Evolutionary conservation across 495 filamentous ascomycete genomes (phyloP), one percentile per base, ranked within the genome.

Genomic region (Penicillium cinerascens): DNA sequence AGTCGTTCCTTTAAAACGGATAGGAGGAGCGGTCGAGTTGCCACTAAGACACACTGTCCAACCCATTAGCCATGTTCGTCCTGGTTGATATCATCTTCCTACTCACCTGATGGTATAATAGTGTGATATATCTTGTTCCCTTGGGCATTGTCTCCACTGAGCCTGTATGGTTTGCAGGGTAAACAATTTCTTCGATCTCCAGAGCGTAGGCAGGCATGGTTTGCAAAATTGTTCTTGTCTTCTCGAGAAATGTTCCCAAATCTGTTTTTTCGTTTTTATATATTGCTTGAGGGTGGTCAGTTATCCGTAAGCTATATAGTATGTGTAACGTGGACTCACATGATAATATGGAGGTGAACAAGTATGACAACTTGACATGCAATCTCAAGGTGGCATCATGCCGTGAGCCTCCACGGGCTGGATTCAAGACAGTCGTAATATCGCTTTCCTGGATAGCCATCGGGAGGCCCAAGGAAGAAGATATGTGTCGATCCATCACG

Each of bases 61-160:
- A 18, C 11, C 23, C 2, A 44, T 17, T 44, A 3, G 17, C 4
- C 16, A 16, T 0, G 25, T 44, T 0, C 7, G 16, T 25, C 7
- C 23, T 16, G 1, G 35, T 51, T 11, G 21, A 2, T 21, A 18
- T 1, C 26, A 16, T n/a, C 25, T 41, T 18, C 10, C 11, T 44
- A 13, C 46, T 15, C 47, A 70, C 70, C 56, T 71, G 71, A 51
- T 75, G 71, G 47, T 75, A 70, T 17, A 70, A 49, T 9, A 75
- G 33, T 22, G 57, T 69, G 29, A 68, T 63, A 49, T 71, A 55
- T 4, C 65, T 60, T 13, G 70, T 70, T 13, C 61, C 66, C 41
- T 62, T 61, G 0, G 68, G 61, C 57, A 73, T 60, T 2, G 59
- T 63, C 36, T 68, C 67, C 9, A 64, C 47, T 8, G 66, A 60